phyloP scores from a whole-genome alignment of 768 basidiomycete species.

The Hericium coralloides region DNA sequence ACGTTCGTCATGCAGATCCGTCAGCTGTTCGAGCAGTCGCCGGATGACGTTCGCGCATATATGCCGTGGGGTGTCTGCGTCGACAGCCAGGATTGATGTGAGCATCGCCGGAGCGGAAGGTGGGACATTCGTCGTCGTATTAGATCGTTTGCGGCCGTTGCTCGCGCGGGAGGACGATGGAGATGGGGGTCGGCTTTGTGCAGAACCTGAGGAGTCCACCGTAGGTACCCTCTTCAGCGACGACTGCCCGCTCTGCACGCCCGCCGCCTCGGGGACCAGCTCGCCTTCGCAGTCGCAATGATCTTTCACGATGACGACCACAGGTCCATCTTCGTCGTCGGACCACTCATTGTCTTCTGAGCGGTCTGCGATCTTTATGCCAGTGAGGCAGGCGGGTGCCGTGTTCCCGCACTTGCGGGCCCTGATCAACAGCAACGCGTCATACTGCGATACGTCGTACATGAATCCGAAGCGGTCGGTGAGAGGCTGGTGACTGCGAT shows the following conservation, averaged over 20 bases:
- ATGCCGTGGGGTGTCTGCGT: conserved; percentile 57
- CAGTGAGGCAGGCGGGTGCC: conserved; percentile 79
- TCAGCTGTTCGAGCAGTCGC: conserved; percentile 65
- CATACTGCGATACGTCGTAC: conserved; percentile 78
- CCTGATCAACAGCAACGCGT: conserved; percentile 64
- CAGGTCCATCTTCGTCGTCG: conserved; percentile 52
- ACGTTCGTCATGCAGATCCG: conserved; percentile 72
- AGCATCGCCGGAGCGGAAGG: conserved; percentile 1
- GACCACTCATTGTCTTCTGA: conserved; percentile 65
- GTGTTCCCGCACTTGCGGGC: conserved; percentile 65
- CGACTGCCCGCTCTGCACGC: conserved; percentile 2
- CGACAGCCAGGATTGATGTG: conserved; percentile 52
- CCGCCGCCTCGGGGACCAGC: conserved; percentile 1
- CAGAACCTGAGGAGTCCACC: background rate
- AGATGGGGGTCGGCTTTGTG: background rate
- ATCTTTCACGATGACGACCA: conserved; percentile 27
- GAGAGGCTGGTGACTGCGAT: conserved; percentile 47
- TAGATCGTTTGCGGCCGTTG: conserved; percentile 31
- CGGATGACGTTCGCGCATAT: conserved; percentile 70
- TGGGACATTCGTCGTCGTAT: conserved; percentile 24
- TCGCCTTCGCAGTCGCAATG: conserved; percentile 33
- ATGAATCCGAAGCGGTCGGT: conserved; percentile 90
- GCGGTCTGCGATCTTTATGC: conserved; percentile 80
- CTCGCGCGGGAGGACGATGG: conserved; percentile 1
- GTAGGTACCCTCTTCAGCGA: background rate